Base-by-base conservation (phyloP, 2,329 filamentous ascomycete species). In the Endoconidiophora laricicola region DNA sequence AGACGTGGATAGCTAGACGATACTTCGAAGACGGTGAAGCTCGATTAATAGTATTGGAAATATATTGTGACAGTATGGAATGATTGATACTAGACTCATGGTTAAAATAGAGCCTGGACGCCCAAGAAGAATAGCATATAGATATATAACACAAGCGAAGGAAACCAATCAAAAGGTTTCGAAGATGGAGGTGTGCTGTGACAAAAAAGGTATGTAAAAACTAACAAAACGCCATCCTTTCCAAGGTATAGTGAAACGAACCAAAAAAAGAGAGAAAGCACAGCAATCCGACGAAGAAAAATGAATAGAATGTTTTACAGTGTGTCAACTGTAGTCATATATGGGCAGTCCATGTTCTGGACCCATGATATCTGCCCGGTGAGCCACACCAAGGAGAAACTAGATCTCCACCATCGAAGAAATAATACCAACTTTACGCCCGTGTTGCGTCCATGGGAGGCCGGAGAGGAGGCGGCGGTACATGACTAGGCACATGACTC, bases 231-330 rank as follows among this genome's bases (percentile, higher is more conserved):
- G 50, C 44, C 50, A 12, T 26, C 42, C 29, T 7, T 6, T 46
- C 50, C 50, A 43, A 52, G 50, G 50, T 52, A 52, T 52, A 52
- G 24, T 40, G 41, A 29, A 22, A 43, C 20, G 41, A 51, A 39
- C 47, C 14, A 20, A 37, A 48, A 20, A 41, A 45, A 33, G 4
- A 12, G 12, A 40, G 22, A 26, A 47, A 47, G 33, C 26, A 33
- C 6, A 36, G 38, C 1, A 16, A 14, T 40, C 38, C 33, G 37
- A 16, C 16, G 12, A 33, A 14, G 26, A 51, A 37, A 40, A 24
- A 45, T 36, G 23, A 51, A 48, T 46, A 45, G 22, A 26, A 49
- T 26, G 40, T 33, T 2, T 33, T 33, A 33, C 29, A 33, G 29
- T 33, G 9, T 12, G 29, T 33, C 7, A 33, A 33, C 29, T 33